Conservation (phyloP, 176 grass and related monocot genomes). For the Olyra latifolia region DNA sequence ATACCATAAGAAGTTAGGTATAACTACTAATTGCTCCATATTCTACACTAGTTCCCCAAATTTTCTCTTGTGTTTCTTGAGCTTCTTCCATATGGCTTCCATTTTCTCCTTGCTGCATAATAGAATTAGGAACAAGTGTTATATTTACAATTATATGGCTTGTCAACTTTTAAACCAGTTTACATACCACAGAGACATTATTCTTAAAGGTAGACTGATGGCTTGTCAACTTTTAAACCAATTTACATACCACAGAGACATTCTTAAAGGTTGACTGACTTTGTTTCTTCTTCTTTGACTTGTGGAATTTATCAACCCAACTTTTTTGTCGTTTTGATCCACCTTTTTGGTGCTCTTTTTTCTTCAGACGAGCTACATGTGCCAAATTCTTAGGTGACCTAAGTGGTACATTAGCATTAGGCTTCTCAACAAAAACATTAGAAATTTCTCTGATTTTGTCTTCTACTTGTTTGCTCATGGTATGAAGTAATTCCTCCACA, state of each 20-base stretch:
- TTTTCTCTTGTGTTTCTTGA: too few relatives aligned
- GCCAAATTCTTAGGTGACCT: neutral
- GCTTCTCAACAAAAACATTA: neutral
- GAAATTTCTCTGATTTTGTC: neutral
- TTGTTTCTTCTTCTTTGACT: neutral
- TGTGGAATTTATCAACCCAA: neutral
- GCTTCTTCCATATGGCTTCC: neutral
- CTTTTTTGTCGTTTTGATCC: neutral
- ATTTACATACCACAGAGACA: neutral
- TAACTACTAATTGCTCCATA: neutral
- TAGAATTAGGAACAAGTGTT: neutral
- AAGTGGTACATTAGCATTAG: neutral
- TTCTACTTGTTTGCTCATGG: neutral
- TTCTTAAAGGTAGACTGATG: too few relatives aligned
- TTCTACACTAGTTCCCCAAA: too few relatives aligned
- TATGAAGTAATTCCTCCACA: neutral
- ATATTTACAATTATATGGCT: neutral
- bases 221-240: neutral
- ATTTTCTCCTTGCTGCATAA: neutral
- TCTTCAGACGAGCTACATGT: neutral
- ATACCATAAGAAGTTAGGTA: neutral
- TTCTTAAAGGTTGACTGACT: neutral
- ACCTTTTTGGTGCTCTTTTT: neutral
- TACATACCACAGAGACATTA: too few relatives aligned
- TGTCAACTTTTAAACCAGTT: neutral